These are phyloP conservation scores for Pelargonium fulgidum DNA, from an alignment of 441 rosid species.

Conservation along the genomic window DNA sequence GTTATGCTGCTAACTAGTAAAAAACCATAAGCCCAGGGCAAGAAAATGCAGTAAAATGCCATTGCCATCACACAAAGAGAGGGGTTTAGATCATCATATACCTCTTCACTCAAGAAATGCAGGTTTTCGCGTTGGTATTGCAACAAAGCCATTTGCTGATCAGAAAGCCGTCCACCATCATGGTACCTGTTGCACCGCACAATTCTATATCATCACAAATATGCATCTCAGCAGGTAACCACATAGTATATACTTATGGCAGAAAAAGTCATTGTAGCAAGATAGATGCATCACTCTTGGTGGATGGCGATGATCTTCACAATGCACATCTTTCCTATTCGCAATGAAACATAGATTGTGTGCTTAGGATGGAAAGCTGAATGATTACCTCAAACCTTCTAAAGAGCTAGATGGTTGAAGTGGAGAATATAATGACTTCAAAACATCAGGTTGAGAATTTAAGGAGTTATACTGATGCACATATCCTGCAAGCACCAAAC, in stretches of 20 bases:
- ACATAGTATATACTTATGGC: neutral
- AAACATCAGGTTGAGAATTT: conserved; percentile 88
- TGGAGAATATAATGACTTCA: conserved; percentile 90
- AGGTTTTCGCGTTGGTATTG: conserved; percentile 39
- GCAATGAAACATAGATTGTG: neutral
- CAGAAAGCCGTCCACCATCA: conserved; percentile 93
- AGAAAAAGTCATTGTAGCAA: conserved; percentile 11
- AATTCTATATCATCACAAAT: neutral
- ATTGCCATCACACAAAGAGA: conserved; percentile 7
- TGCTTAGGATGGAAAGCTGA: neutral
- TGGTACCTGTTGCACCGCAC: conserved; percentile 57
- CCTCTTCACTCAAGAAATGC: conserved; percentile 94
- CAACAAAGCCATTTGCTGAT: conserved; percentile 96
- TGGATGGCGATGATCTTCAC: neutral
- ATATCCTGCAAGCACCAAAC: conserved; percentile 53
- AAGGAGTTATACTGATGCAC: conserved; percentile 76
- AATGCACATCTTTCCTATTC: neutral
- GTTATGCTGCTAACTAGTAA: conserved; percentile 1
- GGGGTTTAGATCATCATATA: conserved; percentile 21
- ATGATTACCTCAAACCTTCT: conserved; percentile 77
- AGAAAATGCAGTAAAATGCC: conserved; percentile 15
- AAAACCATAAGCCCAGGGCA: neutral
- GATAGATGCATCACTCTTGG: conserved; percentile 7
- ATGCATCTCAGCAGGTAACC: neutral
- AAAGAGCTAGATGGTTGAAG: conserved; percentile 90